These are phyloP conservation scores for Backusella tarrabulga DNA, from an alignment of 192 early-diverging fungal species.

Conservation along the genomic window DNA sequence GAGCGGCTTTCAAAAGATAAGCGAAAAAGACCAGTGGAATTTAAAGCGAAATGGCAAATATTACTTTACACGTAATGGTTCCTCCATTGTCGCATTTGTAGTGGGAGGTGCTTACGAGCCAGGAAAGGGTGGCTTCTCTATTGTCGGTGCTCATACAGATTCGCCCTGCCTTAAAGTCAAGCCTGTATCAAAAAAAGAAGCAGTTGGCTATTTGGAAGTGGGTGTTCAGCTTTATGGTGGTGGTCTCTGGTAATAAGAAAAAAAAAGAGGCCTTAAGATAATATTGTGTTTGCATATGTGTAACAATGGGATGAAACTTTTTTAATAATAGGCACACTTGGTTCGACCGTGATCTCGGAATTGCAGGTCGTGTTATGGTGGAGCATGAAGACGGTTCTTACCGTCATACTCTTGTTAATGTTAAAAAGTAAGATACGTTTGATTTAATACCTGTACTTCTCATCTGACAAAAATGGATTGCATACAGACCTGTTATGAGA, in stretches of 20 bases:
- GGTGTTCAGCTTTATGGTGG: constrained; percentile 93
- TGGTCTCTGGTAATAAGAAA: constrained; percentile 68
- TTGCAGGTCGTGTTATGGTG: constrained; percentile 95
- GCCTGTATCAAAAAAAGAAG: constrained; percentile 90
- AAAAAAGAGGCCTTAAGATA: not conserved
- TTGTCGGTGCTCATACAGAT: constrained; percentile 96
- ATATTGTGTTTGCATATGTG: not conserved
- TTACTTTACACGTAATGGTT: constrained; percentile 95
- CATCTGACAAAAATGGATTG: not conserved
- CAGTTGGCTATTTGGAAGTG: constrained; percentile 86
- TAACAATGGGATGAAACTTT: not conserved
- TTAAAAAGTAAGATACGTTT: constrained; percentile 54
- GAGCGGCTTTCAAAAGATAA: constrained; percentile 82
- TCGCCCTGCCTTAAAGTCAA: constrained; percentile 97
- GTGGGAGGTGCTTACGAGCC: constrained; percentile 84
- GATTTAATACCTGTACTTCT: not conserved
- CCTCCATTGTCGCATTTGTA: constrained; percentile 88
- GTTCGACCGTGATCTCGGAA: constrained; percentile 97
- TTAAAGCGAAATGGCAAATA: constrained; percentile 85
- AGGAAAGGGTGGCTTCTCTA: constrained; percentile 78
- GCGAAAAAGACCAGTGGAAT: constrained; percentile 82
- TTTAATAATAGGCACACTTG: constrained; percentile 69
- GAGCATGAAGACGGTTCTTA: constrained; percentile 64
- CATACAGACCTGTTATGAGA: constrained; percentile 77
- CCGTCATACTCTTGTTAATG: constrained; percentile 69